phyloP scores from a whole-genome alignment of 495 filamentous ascomycete genomes.

The Hypoxylon lienhwacheense region DNA sequence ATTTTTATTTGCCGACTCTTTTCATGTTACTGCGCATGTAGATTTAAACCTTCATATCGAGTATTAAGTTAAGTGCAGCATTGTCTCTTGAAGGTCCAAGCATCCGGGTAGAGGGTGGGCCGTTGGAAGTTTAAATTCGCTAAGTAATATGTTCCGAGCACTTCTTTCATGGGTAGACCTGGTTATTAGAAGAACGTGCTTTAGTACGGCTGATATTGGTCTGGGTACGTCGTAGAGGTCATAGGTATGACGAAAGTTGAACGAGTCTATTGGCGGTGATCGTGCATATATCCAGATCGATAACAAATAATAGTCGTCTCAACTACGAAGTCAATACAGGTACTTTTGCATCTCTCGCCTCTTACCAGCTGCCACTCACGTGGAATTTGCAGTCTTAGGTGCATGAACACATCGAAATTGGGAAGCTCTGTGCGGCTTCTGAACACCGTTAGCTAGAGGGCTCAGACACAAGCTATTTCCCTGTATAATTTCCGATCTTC shows the following conservation, averaged over 20 bases:
- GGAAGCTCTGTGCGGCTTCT: slow-evolving; percentile 26
- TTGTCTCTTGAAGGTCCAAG: too few species aligned
- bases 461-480: slow-evolving; percentile 16
- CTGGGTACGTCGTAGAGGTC: slow-evolving; percentile 8
- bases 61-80: not conserved
- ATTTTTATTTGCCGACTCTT: too few species aligned
- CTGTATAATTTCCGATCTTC: slow-evolving; percentile 23
- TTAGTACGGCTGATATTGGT: slow-evolving; percentile 26
- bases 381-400: slow-evolving; percentile 22
- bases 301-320: too few species aligned
- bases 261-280: slow-evolving; percentile 10
- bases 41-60: not conserved
- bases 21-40: too few species aligned
- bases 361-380: slow-evolving; percentile 16
- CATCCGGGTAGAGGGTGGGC: not conserved
- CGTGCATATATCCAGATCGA: slow-evolving; percentile 1
- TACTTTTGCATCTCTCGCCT: too few species aligned
- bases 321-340: too few species aligned
- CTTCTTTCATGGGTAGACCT: slow-evolving; percentile 7
- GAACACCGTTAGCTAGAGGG: slow-evolving; percentile 10
- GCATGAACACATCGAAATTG: slow-evolving; percentile 30
- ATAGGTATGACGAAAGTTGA: slow-evolving; percentile 1
- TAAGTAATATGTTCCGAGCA: slow-evolving; percentile 15
- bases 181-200: slow-evolving; percentile 1
- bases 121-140: slow-evolving; percentile 5